Evolutionary conservation across 2,329 filamentous ascomycete species (phyloP).

Genomic region (Passalora sequoiae): DNA sequence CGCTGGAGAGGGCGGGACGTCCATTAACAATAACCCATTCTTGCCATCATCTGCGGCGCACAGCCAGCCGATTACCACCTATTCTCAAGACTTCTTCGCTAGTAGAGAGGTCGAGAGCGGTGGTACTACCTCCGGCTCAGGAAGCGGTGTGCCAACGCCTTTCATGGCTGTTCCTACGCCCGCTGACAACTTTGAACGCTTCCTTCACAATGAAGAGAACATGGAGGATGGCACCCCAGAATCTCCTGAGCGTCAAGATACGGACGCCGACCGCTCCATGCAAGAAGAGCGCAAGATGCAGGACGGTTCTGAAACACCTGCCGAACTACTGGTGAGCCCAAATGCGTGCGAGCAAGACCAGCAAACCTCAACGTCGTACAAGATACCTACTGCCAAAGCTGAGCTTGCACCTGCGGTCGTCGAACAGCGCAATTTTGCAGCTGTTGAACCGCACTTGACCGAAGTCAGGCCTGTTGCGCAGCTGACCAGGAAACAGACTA

Average conservation of each 20-base stretch:
- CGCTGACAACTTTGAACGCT: neutral
- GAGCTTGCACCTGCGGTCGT: slow-evolving; percentile 17
- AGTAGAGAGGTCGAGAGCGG: neutral
- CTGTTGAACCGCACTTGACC: slow-evolving; percentile 4
- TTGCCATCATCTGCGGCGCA: slow-evolving; percentile 20
- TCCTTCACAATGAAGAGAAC: neutral
- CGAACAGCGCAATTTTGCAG: slow-evolving; percentile 15
- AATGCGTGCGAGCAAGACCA: too few relatives aligned
- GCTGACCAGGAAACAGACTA: slow-evolving; percentile 26
- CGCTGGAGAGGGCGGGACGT: neutral
- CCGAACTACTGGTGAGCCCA: too few relatives aligned
- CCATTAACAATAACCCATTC: slow-evolving; percentile 6
- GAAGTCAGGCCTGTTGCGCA: slow-evolving; percentile 12
- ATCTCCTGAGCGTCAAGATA: neutral
- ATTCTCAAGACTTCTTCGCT: neutral
- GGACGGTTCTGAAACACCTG: too few relatives aligned
- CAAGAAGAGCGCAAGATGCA: neutral
- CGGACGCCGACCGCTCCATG: neutral
- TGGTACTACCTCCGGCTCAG: neutral
- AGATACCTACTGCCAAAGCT: slow-evolving; percentile 12
- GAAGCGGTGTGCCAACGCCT: neutral
- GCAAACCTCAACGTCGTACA: slow-evolving; percentile 12
- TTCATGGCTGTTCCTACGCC: slow-evolving; percentile 4
- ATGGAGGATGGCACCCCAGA: slow-evolving; percentile 1
- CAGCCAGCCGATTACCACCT: slow-evolving; percentile 8